Evolutionary conservation across 2,329 filamentous ascomycete genomes (phyloP).

Genomic region (Stachybotrys chlorohalonatus): DNA sequence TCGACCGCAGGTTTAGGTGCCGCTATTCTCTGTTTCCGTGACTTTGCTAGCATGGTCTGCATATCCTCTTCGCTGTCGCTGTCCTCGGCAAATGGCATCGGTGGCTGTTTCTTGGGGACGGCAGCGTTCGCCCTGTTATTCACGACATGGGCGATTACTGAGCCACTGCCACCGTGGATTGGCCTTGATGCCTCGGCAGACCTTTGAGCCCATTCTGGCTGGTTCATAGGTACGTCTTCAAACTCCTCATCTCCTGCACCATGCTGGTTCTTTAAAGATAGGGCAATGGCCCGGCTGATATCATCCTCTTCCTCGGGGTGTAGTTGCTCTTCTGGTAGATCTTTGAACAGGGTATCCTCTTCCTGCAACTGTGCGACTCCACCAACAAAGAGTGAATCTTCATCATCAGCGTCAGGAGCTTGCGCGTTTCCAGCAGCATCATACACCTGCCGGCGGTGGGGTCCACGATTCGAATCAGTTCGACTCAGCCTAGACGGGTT

Average conservation of each 20-base stretch:
- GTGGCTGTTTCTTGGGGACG: constrained; percentile 32
- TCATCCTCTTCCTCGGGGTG: constrained; percentile 46
- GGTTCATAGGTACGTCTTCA: constrained; percentile 36
- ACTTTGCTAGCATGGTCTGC: constrained; percentile 63
- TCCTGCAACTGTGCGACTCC: constrained; percentile 15
- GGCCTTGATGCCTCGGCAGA: constrained; percentile 41
- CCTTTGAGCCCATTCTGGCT: constrained; percentile 47
- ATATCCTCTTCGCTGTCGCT: constrained; percentile 78
- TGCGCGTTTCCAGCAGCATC: constrained; percentile 6
- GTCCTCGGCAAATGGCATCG: constrained; percentile 15
- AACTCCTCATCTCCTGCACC: constrained; percentile 30
- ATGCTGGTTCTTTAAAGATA: constrained; percentile 67
- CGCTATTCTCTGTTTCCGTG: constrained; percentile 48
- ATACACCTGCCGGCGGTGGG: constrained; percentile 18
- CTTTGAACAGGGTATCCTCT: constrained; percentile 8
- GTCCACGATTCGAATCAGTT: neutral
- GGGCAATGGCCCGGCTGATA: constrained; percentile 69
- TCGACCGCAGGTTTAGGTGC: constrained; percentile 28
- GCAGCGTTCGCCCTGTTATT: constrained; percentile 63
- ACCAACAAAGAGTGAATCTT: constrained; percentile 38
- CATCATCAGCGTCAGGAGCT: constrained; percentile 26
- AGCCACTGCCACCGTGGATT: constrained; percentile 40
- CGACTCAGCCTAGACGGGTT: constrained; percentile 28
- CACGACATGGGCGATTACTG: constrained; percentile 63
- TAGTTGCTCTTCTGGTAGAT: constrained; percentile 26